Conservation (phyloP, 768 basidiomycete genomes). For the Amanita phalloides region DNA sequence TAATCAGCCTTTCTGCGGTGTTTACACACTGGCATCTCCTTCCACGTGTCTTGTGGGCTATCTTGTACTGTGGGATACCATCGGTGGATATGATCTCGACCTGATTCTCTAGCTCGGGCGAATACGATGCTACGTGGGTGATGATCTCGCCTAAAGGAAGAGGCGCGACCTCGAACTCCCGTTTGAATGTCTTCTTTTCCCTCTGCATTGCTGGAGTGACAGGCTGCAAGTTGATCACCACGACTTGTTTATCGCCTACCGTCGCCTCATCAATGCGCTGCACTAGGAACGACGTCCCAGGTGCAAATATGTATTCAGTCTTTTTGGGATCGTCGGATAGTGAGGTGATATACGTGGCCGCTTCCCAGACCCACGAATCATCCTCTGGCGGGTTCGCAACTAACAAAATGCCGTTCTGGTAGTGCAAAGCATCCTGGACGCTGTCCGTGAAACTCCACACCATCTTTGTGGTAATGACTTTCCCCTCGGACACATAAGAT, state of each 20-base stretch:
- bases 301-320: neutral
- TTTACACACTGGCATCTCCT: neutral
- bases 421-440: conserved; percentile 7
- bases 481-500: neutral
- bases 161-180: neutral
- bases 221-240: neutral
- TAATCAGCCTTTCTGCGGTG: neutral
- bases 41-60: neutral
- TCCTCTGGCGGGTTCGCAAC: conserved; percentile 3
- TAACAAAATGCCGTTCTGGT: conserved; percentile 8
- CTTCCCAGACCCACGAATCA: neutral
- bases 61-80: neutral
- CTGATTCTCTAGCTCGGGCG: neutral
- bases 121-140: neutral
- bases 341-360: neutral
- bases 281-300: neutral
- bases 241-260: neutral
- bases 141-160: neutral
- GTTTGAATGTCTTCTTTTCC: neutral
- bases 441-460: conserved; percentile 8
- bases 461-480: conserved; percentile 8
- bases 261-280: neutral
- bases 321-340: neutral
- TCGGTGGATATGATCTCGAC: neutral
- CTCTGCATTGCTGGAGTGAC: neutral